Evolutionary conservation across 2,329 filamentous ascomycete species (phyloP).

Genomic region (Aurifilum marmelostoma): DNA sequence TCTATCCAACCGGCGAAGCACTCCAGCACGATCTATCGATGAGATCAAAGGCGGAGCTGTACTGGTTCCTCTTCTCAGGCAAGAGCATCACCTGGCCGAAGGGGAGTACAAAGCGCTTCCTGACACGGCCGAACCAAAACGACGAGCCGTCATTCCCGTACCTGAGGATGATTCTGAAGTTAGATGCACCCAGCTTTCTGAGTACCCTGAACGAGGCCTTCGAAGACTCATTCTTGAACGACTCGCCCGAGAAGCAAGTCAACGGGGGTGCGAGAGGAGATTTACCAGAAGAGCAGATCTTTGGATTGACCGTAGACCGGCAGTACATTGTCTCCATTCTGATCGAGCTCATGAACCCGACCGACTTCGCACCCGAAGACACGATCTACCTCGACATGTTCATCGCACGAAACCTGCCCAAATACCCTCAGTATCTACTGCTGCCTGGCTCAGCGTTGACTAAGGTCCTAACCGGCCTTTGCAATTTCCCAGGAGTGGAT

Average conservation of each 20-base stretch:
- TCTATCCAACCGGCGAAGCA: slow-evolving; percentile 84
- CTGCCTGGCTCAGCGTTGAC: slow-evolving; percentile 85
- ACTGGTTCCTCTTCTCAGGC: slow-evolving; percentile 91
- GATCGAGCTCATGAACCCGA: slow-evolving; percentile 82
- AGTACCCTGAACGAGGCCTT: slow-evolving; percentile 97
- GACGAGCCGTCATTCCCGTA: slow-evolving; percentile 82
- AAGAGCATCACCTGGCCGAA: slow-evolving; percentile 76
- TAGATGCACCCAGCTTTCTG: slow-evolving; percentile 89
- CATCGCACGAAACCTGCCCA: slow-evolving; percentile 90
- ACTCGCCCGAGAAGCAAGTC: slow-evolving; percentile 65
- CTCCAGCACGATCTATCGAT: slow-evolving; percentile 74
- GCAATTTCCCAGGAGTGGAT: slow-evolving; percentile 78
- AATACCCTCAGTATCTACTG: slow-evolving; percentile 94
- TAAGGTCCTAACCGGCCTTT: slow-evolving; percentile 78
- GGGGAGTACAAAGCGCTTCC: slow-evolving; percentile 61
- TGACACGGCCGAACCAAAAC: slow-evolving; percentile 59
- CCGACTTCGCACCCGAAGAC: slow-evolving; percentile 76
- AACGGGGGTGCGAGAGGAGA: slow-evolving; percentile 57
- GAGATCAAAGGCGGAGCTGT: slow-evolving; percentile 83
- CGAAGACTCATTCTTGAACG: slow-evolving; percentile 91
- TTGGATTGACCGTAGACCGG: slow-evolving; percentile 75
- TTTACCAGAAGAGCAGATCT: slow-evolving; percentile 67
- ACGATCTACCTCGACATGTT: slow-evolving; percentile 99
- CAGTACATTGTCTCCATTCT: slow-evolving; percentile 93
- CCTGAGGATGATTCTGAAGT: slow-evolving; percentile 80